These are phyloP conservation scores for Coniferiporia sulphurascens DNA, from an alignment of 1,284 basidiomycete genomes.

Conservation along the genomic window DNA sequence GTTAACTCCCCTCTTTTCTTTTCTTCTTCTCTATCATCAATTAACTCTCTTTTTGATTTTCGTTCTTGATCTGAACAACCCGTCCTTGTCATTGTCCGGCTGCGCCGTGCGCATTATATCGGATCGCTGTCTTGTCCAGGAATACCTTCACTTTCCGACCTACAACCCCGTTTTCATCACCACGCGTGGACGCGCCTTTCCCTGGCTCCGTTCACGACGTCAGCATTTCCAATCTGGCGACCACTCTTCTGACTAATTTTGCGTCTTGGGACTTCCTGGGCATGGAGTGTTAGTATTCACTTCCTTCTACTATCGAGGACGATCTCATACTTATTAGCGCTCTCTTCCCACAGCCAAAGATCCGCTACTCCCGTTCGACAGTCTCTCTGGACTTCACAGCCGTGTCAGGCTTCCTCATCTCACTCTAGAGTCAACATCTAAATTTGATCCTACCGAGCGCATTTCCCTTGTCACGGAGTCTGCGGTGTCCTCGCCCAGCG, in stretches of 20 bases:
- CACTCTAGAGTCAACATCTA: constrained; percentile 13
- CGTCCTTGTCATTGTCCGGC: constrained; percentile 10
- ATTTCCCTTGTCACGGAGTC: constrained; percentile 17
- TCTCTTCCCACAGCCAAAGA: constrained; percentile 23
- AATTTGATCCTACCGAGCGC: constrained; percentile 6
- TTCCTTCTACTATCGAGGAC: constrained; percentile 8
- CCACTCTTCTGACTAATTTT: constrained; percentile 22
- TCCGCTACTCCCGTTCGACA: constrained; percentile 17
- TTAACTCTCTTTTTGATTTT: background rate
- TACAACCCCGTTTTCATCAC: background rate
- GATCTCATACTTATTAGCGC: constrained; percentile 10
- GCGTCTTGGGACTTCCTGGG: constrained; percentile 27
- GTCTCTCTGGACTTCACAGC: constrained; percentile 11
- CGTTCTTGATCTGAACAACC: background rate
- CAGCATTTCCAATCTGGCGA: constrained; percentile 25
- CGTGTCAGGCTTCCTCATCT: constrained; percentile 18
- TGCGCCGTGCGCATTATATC: constrained; percentile 15
- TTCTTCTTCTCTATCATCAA: background rate
- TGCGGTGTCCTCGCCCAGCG: constrained; percentile 19
- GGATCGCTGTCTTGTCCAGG: background rate
- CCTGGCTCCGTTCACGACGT: constrained; percentile 12
- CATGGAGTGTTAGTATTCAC: constrained; percentile 26
- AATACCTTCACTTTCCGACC: background rate
- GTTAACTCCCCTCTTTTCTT: background rate
- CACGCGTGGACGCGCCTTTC: constrained; percentile 15